These are phyloP conservation scores for Scutellaria minor DNA, from an alignment of 257 asterid genomes.

Conservation along the genomic window DNA sequence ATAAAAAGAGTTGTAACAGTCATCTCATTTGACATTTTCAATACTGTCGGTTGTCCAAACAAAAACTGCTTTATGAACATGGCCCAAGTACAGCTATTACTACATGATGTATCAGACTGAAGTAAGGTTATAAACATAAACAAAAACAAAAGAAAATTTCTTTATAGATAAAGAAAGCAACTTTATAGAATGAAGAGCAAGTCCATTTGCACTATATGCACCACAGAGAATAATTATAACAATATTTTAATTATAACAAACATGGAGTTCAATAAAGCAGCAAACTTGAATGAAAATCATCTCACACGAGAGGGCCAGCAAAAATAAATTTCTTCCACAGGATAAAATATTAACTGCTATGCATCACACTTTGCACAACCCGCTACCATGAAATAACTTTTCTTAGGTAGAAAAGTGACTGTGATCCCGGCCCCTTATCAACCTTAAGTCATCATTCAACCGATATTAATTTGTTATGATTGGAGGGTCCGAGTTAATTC, in stretches of 20 bases:
- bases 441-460: not conserved
- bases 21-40: slow-evolving; percentile 9
- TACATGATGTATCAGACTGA: not conserved
- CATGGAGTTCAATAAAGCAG: not conserved
- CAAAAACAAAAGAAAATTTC: not conserved
- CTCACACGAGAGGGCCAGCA: not conserved
- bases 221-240: not conserved
- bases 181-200: slow-evolving; percentile 5
- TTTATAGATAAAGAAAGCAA: slow-evolving; percentile 2
- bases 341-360: not conserved
- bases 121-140: not conserved
- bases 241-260: not conserved
- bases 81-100: slow-evolving; percentile 11
- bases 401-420: not conserved
- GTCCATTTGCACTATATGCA: not conserved
- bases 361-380: not conserved
- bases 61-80: not conserved
- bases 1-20: not conserved
- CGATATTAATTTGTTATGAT: no score
- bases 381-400: not conserved
- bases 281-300: slow-evolving; percentile 15
- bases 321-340: not conserved
- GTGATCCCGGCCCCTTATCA: slow-evolving; percentile 1
- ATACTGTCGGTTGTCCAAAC: not conserved
- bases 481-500: no score